phyloP scores from a whole-genome alignment of 768 basidiomycete genomes.

The Termitomyces sp. region DNA sequence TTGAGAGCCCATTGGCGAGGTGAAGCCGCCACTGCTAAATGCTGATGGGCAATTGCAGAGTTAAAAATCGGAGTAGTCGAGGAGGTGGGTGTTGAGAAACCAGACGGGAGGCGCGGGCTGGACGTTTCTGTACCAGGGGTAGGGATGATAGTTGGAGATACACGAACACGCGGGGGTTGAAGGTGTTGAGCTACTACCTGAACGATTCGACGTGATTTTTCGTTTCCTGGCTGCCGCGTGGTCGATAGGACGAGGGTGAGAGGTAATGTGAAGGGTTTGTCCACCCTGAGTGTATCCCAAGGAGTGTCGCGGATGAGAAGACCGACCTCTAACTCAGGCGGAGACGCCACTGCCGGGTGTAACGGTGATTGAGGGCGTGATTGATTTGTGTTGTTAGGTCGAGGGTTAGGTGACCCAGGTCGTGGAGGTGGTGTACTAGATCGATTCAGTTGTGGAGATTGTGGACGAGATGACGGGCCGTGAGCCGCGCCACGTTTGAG shows the following conservation, averaged over 20 bases:
- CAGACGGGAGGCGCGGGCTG: constrained; percentile 37
- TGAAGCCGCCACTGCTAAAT: constrained; percentile 41
- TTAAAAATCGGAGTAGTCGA: constrained; percentile 44
- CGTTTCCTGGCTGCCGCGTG: constrained; percentile 28
- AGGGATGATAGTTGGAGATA: constrained; percentile 15
- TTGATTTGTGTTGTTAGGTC: constrained; percentile 31
- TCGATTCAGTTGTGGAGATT: constrained; percentile 49
- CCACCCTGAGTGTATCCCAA: constrained; percentile 37
- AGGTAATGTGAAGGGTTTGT: constrained; percentile 55
- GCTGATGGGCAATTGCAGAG: constrained; percentile 47
- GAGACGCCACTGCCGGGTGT: constrained; percentile 18
- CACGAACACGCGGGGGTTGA: constrained; percentile 30
- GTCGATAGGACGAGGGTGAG: constrained; percentile 51
- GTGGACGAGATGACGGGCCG: constrained; percentile 43
- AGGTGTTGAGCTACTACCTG: constrained; percentile 65
- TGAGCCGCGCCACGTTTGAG: constrained; percentile 53
- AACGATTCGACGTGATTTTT: constrained; percentile 33
- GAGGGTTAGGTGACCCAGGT: constrained; percentile 39
- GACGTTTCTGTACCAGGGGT: constrained; percentile 19
- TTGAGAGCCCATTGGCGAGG: constrained; percentile 22
- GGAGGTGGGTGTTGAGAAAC: constrained; percentile 49
- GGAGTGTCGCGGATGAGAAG: constrained; percentile 50
- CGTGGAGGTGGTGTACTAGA: constrained; percentile 49
- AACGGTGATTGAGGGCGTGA: constrained; percentile 30
- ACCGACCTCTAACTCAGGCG: constrained; percentile 49